phyloP scores from a whole-genome alignment of 768 basidiomycete genomes.

The Pleurotus eryngii region DNA sequence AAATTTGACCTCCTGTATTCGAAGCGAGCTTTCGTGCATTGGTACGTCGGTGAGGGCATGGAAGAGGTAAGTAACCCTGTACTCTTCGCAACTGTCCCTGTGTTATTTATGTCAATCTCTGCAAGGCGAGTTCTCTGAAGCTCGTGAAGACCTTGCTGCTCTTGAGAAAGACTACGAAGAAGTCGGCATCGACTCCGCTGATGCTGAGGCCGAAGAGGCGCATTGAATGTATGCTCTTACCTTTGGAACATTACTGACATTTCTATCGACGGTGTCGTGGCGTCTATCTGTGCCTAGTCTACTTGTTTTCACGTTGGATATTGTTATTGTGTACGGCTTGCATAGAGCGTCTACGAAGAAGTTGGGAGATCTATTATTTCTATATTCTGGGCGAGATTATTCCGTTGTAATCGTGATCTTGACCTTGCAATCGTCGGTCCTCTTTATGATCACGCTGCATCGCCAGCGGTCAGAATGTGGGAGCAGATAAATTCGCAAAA shows the following conservation, averaged over 20 bases:
- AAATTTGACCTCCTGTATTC: constrained; percentile 99
- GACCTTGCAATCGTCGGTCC: constrained; percentile 34
- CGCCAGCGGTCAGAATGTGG: neutral
- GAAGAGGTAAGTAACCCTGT: constrained; percentile 61
- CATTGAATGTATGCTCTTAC: constrained; percentile 33
- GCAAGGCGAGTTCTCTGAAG: constrained; percentile 96
- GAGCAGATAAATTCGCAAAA: neutral
- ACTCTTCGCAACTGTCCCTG: neutral
- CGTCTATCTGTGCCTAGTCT: neutral
- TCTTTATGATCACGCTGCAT: constrained; percentile 29
- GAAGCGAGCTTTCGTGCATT: constrained; percentile 87
- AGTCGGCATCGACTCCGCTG: constrained; percentile 54
- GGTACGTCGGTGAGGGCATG: constrained; percentile 99
- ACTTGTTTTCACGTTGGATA: neutral
- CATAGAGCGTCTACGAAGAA: neutral
- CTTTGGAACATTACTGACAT: neutral
- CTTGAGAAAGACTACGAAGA: constrained; percentile 97
- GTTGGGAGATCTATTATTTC: neutral
- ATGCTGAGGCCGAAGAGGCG: constrained; percentile 50
- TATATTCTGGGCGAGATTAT: constrained; percentile 11
- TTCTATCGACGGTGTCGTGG: neutral
- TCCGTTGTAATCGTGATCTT: constrained; percentile 40
- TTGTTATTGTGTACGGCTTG: neutral
- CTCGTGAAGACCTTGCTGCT: constrained; percentile 99
- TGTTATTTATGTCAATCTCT: neutral